Base-by-base conservation (phyloP, 169 alveolate genomes). In the Plasmodium gallinaceum region DNA sequence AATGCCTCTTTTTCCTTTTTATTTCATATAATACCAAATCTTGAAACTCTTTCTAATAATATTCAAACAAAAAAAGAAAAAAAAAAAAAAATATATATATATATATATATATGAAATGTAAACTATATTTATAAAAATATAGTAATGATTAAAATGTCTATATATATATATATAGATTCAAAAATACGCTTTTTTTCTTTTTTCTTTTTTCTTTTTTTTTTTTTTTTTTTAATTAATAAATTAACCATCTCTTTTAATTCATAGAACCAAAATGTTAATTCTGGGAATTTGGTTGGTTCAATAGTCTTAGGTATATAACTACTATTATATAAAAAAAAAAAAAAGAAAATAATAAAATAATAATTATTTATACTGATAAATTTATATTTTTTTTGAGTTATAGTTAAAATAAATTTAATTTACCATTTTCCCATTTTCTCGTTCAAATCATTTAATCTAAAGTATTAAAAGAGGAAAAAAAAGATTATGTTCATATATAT, bases 21-120 rank as follows among this genome's bases (percentile, higher is more conserved):
- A 92, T 92, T 69, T 94, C 96, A 37, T 92, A 86, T 74, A 64
- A 48, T 26, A 94, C 96, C 39, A 94, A 92, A 32, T 92, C 96
- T 69, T 94, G 96, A 32, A 94, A 94, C 32, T 92, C 96, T 18
- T 94, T 80, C 96, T 92, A 91, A 20, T 7, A 46, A 54, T 0
- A 45, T 20, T 0, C 20, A 8, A 70, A 60, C 10, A 52, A 22
- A 10, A 10, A 65, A 39, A 64, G 26, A 62, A 32, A 0, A 62
- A 5, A 58, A 58, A 16, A 58, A 20, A 58, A 16, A 58, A 18
- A 14, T 57, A 57, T 57, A 57, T 57, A 7, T 26, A 57, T 57
- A 57, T 14, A 16, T 2, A 16, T 54, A 54, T 3, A 18, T n/a
- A 54, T 54, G 7, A 54, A 2, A 54, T 54, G 20, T 54, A 1